Percentiles rank a stretch among this genome's conserved stretches.
phyloP scores from a whole-genome alignment of 305 asterid genomes.

The Galium porrigens region DNA sequence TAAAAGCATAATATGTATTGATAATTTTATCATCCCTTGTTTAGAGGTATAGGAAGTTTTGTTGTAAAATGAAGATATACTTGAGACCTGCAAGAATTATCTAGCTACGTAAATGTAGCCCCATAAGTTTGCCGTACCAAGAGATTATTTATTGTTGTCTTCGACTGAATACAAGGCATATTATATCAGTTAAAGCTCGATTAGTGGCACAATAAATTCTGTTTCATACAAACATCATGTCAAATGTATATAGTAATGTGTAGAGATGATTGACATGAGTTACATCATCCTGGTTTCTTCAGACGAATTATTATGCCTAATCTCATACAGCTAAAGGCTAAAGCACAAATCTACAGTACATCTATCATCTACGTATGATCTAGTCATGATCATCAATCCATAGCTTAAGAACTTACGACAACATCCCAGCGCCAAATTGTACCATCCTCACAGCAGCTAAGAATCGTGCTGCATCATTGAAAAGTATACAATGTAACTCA shows the following conservation, averaged over 20 bases:
- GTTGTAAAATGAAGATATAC: not conserved
- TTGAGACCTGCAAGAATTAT: not conserved
- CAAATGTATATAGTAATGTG: not conserved
- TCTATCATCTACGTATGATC: not conserved
- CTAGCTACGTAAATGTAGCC: not conserved
- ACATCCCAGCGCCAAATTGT: conserved; percentile 98
- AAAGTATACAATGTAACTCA: conserved; percentile 4
- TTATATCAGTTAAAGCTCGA: not conserved
- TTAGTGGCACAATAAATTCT: not conserved
- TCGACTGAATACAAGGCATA: not conserved
- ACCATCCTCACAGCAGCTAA: conserved; percentile 93
- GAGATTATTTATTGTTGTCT: not conserved
- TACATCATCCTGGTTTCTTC: not conserved
- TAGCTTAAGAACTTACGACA: conserved; percentile 41
- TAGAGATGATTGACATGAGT: not conserved
- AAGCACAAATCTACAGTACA: not conserved
- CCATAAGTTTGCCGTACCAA: not conserved
- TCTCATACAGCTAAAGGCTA: not conserved
- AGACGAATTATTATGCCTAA: not conserved
- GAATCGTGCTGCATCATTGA: conserved; percentile 54
- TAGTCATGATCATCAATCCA: not conserved
- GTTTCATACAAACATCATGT: not conserved
- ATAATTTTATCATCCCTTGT: not conserved
- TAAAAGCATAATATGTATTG: conserved; percentile 1
- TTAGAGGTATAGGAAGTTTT: conserved; percentile 10